These are phyloP conservation scores for Nannochloris sp. DNA, from an alignment of 139 green algal species.

Conservation along the genomic window DNA sequence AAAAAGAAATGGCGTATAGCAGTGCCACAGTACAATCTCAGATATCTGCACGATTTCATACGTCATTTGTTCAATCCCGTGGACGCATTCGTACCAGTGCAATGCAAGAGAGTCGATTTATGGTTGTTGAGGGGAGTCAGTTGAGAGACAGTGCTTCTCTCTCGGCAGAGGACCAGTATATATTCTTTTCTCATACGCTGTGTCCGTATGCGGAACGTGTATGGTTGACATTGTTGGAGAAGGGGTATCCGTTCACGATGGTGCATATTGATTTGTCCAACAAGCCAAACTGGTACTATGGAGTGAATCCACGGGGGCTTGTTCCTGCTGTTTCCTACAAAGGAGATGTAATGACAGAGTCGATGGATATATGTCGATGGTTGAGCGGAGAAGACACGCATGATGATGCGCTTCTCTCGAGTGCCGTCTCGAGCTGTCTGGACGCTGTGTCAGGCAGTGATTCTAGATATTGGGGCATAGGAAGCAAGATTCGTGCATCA, in stretches of 20 bases:
- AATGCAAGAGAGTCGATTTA: neutral
- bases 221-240: constrained; percentile 45
- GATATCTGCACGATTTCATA: too few relatives aligned
- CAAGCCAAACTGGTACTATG: constrained; percentile 46
- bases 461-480: constrained; percentile 37
- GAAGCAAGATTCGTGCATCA: constrained; percentile 12
- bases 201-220: constrained; percentile 59
- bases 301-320: constrained; percentile 34
- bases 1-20: too few relatives aligned
- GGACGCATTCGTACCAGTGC: too few relatives aligned
- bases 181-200: constrained; percentile 51
- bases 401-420: neutral
- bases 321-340: constrained; percentile 42
- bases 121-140: neutral
- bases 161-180: neutral
- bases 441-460: constrained; percentile 25
- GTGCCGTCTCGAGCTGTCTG: neutral
- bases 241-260: constrained; percentile 27
- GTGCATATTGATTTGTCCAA: constrained; percentile 51
- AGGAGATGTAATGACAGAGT: constrained; percentile 18
- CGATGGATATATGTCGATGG: constrained; percentile 39
- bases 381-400: neutral
- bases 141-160: neutral
- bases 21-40: too few relatives aligned
- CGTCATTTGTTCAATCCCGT: too few relatives aligned